A percentile compares a stretch with the other conserved stretches of the same genome.
These are phyloP conservation scores for Fusarium dlaminii DNA, from an alignment of 2,329 filamentous ascomycete genomes.

Conservation along the genomic window DNA sequence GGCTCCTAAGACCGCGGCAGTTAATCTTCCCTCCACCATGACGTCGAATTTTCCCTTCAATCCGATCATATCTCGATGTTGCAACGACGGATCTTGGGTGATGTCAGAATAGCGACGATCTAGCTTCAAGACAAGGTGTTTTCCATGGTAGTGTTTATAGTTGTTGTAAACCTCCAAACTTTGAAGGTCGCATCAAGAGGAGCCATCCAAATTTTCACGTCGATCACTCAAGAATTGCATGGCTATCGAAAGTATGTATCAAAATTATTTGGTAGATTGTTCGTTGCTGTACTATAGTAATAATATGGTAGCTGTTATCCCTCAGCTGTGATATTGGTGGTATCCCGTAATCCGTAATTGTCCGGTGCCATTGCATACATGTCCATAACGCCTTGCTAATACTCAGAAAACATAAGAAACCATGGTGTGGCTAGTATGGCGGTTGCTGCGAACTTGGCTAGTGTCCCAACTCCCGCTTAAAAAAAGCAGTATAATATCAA, in stretches of 20 bases:
- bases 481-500: neutral
- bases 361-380: slow-evolving; percentile 12
- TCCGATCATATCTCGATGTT: slow-evolving; percentile 3
- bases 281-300: slow-evolving; percentile 21
- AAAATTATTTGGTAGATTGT: slow-evolving; percentile 7
- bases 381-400: slow-evolving; percentile 35
- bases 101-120: slow-evolving; percentile 21
- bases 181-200: neutral
- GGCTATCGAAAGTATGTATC: neutral
- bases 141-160: neutral
- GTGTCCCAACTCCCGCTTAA: slow-evolving; percentile 15
- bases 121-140: neutral
- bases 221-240: slow-evolving; percentile 4
- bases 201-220: neutral
- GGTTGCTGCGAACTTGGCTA: slow-evolving; percentile 3
- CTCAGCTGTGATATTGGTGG: slow-evolving; percentile 23
- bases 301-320: slow-evolving; percentile 27
- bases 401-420: slow-evolving; percentile 9
- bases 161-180: neutral
- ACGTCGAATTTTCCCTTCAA: slow-evolving; percentile 9
- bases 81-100: slow-evolving; percentile 7
- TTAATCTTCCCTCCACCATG: slow-evolving; percentile 18
- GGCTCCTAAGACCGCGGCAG: slow-evolving; percentile 13
- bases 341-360: slow-evolving; percentile 30
- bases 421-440: slow-evolving; percentile 23